Evolutionary conservation across 2,329 filamentous ascomycete species (phyloP), one percentile per base, ranked within the genome.

Genomic region (Tricladium varicosporioides): DNA sequence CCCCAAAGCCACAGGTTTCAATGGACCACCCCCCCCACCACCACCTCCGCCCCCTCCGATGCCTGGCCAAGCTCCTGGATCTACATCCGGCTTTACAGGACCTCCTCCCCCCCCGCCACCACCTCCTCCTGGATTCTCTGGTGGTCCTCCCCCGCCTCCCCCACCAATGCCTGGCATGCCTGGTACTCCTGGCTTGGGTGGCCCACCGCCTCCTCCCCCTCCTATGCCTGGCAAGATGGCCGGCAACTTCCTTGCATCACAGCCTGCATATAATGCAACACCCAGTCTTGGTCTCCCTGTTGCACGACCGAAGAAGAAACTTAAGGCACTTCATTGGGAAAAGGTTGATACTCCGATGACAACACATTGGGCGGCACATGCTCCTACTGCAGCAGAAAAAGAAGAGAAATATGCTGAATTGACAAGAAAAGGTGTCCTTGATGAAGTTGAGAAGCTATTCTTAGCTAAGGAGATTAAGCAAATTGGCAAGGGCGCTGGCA

Each of bases 241-340:
- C 55, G 90, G 90, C 7, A 87, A 91, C 61, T 97, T 89, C 76
- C 75, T 96, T 60, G 81, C 86, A 48, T 83, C 87, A 62, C 79
- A 84, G 63, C 78, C 81, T 36, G 42, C 66, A 32, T 81, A 83
- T 59, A 75, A 77, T 16, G 71, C 80, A 5, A 70, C 80, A 13
- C 75, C 84, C 18, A 82, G 84, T 7, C 79, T 91, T 64, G 85
- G 87, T 45, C 76, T 96, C 67, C 87, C 91, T 36, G 89, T 92
- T 59, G 90, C 92, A 52, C 81, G 93, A 66, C 92, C 94, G 18
- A 97, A 97, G 83, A 97, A 96, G 85, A 99, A 97, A 80, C 91
- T 99, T 74, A 99, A 99, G 84, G 93, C 93, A 58, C 81, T 99
- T 65, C 94, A 99, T 77, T 97, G 94, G 93, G 94, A 99, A 76